Percentiles rank a stretch among this genome's conserved stretches.
Conservation (phyloP, 805 yeast genomes). For the Starmera caribaea region DNA sequence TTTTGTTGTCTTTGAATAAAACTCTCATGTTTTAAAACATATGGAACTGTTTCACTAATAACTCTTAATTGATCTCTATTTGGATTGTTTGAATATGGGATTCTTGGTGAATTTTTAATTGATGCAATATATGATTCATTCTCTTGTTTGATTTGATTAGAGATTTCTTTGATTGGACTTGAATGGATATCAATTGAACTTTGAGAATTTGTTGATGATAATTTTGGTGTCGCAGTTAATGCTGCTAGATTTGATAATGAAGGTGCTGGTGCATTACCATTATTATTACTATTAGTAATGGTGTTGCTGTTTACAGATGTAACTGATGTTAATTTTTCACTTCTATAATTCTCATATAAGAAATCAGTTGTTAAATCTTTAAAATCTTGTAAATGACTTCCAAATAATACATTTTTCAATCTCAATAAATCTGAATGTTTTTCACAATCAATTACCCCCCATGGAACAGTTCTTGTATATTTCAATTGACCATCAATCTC, state of each 20-base stretch:
- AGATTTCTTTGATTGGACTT: constrained; percentile 29
- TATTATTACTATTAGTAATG: constrained; percentile 8
- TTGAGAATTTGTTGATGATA: not conserved
- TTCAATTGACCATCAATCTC: constrained; percentile 40
- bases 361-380: constrained; percentile 73
- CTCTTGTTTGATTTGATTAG: constrained; percentile 25
- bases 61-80: constrained; percentile 61
- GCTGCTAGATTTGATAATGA: constrained; percentile 59
- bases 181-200: constrained; percentile 11
- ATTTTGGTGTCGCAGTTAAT: constrained; percentile 12
- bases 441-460: constrained; percentile 56
- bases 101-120: constrained; percentile 24
- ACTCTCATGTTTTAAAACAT: constrained; percentile 68
- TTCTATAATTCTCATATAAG: constrained; percentile 70
- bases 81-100: constrained; percentile 22
- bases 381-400: constrained; percentile 75
- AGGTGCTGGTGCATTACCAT: constrained; percentile 31
- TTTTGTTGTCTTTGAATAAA: constrained; percentile 67
- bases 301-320: no score
- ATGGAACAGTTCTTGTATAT: constrained; percentile 62
- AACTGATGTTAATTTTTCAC: constrained; percentile 60
- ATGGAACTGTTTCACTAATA: constrained; percentile 80
- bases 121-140: constrained; percentile 27
- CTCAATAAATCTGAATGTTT: constrained; percentile 42
- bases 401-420: constrained; percentile 62